Percentiles rank a stretch among this genome's conserved stretches.
phyloP scores from a whole-genome alignment of 768 basidiomycete genomes.

The Imleria badia region DNA sequence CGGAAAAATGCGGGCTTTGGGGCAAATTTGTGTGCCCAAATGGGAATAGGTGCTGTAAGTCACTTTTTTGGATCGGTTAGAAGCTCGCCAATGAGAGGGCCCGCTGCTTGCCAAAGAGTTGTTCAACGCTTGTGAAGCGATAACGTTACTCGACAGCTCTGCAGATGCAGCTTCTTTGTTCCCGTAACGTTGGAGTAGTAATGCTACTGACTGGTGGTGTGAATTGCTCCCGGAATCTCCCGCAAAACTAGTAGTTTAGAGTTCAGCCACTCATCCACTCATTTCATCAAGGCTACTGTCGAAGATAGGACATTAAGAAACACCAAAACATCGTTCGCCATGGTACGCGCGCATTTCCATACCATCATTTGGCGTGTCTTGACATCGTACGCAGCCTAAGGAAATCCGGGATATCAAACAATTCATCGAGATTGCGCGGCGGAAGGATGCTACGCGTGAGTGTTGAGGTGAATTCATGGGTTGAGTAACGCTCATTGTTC shows the following conservation, averaged over 20 bases:
- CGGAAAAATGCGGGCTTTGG: no score
- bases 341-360: constrained; percentile 23
- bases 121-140: no score
- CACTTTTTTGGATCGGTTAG: no score
- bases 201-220: not conserved
- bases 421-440: constrained; percentile 94
- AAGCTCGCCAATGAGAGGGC: no score
- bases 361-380: not conserved
- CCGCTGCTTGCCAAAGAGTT: no score
- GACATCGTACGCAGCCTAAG: constrained; percentile 66
- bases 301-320: not conserved
- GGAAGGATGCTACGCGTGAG: constrained; percentile 96
- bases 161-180: no score
- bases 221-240: constrained; percentile 16
- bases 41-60: no score
- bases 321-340: constrained; percentile 20
- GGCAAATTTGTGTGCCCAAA: no score
- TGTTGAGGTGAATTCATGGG: constrained; percentile 20
- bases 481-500: not conserved
- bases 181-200: not conserved
- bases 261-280: constrained; percentile 30
- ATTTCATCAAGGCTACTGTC: not conserved
- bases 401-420: constrained; percentile 98
- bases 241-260: constrained; percentile 31
- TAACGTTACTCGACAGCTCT: no score